Evolutionary conservation across 2,329 filamentous ascomycete species (phyloP).

Genomic region (Penicillium brasilianum): DNA sequence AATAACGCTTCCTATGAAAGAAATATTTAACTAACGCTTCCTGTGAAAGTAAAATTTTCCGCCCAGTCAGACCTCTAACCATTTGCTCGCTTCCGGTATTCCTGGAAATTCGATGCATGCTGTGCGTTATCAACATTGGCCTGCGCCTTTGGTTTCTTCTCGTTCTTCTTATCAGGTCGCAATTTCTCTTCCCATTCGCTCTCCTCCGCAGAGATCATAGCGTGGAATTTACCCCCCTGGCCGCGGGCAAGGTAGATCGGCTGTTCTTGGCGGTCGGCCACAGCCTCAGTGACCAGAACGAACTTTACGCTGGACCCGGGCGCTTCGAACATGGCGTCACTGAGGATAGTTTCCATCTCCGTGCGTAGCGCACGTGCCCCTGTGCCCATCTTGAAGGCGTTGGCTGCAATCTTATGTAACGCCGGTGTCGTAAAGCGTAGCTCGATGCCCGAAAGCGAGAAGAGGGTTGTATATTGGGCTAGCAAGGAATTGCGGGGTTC

Average conservation of each 20-base stretch:
- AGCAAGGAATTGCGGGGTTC: constrained; percentile 89
- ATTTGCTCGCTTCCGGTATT: constrained; percentile 49
- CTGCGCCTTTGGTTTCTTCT: constrained; percentile 28
- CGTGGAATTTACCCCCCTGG: constrained; percentile 57
- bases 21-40: not conserved
- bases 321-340: constrained; percentile 81
- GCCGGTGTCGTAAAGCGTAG: constrained; percentile 83
- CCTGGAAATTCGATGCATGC: constrained; percentile 47
- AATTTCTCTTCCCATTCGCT: constrained; percentile 54
- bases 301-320: constrained; percentile 70
- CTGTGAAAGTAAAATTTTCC: not conserved
- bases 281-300: constrained; percentile 73
- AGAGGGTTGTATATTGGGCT: constrained; percentile 86
- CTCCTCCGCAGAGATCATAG: constrained; percentile 57
- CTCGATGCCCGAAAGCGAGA: constrained; percentile 76
- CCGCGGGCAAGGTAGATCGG: constrained; percentile 58
- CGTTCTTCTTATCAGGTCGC: constrained; percentile 39
- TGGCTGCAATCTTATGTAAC: constrained; percentile 79
- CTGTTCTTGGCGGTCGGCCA: constrained; percentile 65
- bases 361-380: constrained; percentile 80
- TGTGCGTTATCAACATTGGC: constrained; percentile 18
- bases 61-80: constrained; percentile 21
- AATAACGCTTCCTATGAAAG: no score
- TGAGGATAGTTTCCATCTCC: constrained; percentile 78
- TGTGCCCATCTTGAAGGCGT: constrained; percentile 70